phyloP scores from a whole-genome alignment of 805 yeast genomes.

The Nakazawaea peltata region DNA sequence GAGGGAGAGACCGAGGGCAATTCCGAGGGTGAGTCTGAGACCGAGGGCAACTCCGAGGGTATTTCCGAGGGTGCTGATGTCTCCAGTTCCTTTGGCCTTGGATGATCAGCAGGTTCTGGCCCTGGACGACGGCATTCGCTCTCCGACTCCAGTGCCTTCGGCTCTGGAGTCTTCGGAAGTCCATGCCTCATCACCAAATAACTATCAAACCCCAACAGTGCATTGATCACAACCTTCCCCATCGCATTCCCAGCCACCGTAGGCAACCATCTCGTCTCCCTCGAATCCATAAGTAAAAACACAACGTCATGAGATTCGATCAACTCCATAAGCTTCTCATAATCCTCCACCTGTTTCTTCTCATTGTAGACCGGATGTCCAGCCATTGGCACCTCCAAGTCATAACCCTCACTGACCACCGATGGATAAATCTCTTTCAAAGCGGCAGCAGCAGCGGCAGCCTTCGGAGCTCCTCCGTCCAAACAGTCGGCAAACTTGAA shows the following conservation, averaged over 20 bases:
- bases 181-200: constrained; percentile 95
- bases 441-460: constrained; percentile 67
- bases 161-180: no score
- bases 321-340: constrained; percentile 40
- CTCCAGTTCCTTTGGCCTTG: no score
- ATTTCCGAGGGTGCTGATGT: no score
- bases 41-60: no score
- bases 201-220: constrained; percentile 93
- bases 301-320: constrained; percentile 67
- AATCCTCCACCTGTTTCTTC: constrained; percentile 39
- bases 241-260: constrained; percentile 66
- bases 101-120: no score
- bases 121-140: no score
- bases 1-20: no score
- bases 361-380: constrained; percentile 78
- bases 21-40: no score
- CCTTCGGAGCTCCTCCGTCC: constrained; percentile 70
- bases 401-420: constrained; percentile 53
- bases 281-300: constrained; percentile 82
- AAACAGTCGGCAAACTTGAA: constrained; percentile 77
- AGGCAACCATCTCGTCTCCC: constrained; percentile 98
- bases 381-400: constrained; percentile 86
- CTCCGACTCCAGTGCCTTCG: no score
- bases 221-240: constrained; percentile 74
- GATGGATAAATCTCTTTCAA: constrained; percentile 73